Base-by-base conservation (phyloP, 306 rosid species). In the Cucumis melo region DNA sequence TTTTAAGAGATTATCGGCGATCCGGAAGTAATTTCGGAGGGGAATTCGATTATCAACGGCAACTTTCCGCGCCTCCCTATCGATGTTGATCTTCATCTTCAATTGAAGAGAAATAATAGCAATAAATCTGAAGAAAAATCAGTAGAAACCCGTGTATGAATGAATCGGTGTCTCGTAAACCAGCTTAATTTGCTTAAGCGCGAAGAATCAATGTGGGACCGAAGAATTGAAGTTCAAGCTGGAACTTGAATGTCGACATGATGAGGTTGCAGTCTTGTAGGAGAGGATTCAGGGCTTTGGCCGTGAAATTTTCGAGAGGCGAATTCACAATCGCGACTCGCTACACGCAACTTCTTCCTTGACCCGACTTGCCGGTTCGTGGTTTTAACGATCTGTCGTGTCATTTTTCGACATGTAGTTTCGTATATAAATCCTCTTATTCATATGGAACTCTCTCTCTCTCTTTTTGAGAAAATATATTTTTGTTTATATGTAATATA, bases 1-100 rank as follows among this genome's bases (percentile, higher is more conserved):
- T 75, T 88, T 89, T 85, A 95, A 92, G 76, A 95, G 98, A 59
- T 86, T 90, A 84, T 92, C 97, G 59, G 99, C 98, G 77, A 95
- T 95, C 27, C 99, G 92, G 55, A 89, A 90, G 82, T 95, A 95
- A 72, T 89, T 75, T 20, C 86, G 93, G 78, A 95, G 96, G 63
- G 93, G 87, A 80, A 92, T 88, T 78, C 93, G 92, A 85, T 86
- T 83, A 48, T 95, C 99, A 77, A 92, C 93, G 59, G 85, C 89
- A 48, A 95, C 85, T 85, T 65, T 87, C 84, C 90, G 93, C 77
- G 97, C 84, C 50, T 80, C 80, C 14, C 89, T 79, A 74, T 87
- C 86, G 29, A 95, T 77, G 89, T 87, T 87, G 91, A 95, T 89
- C 81, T 76, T 82, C 99, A 89, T 89, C 91, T 46, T 84, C 79